Evolutionary conservation across 2,329 filamentous ascomycete species (phyloP), one percentile per base, ranked within the genome.

Genomic region (Thermomyces lanuginosus): DNA sequence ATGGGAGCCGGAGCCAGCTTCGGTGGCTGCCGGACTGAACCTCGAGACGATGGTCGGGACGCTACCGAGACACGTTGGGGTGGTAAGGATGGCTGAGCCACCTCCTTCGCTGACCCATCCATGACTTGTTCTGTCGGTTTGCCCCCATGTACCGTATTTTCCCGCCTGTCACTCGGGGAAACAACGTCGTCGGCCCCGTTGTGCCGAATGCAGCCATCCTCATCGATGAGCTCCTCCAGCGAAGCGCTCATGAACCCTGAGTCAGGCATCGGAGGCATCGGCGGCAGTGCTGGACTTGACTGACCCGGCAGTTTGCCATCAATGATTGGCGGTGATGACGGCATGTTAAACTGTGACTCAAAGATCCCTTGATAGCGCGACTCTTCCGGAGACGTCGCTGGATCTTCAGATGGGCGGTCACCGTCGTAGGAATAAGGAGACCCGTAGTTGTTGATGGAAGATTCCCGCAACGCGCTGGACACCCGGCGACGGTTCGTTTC

Each of bases 161-260:
- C n/a, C n/a, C n/a, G n/a, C n/a, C n/a, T n/a, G n/a, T n/a, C n/a
- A 17, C 32, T 41, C 7, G 31, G 33, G 11, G 39, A 27, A 26
- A 33, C 33, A 29, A 39, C 42, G 11, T 23, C 26, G n/a, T 21
- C 17, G n/a, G 16, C 11, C 5, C 22, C 24, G n/a, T 23, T 23
- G 5, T 27, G 31, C 6, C 33, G 29, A 8, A 27, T 32, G 16
- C 56, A 48, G 13, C 58, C 55, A 22, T 70, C 64, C 13, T 79
- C 70, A 19, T 75, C 75, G 32, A 81, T 69, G 4, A 73, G 60
- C 14, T 76, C 72, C n/a, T 76, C 67, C 9, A 76, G 49, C 5
- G 72, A 68, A n/a, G 76, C 77, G 45, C 79, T 89, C 67, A 84
- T 79, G 43, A 91, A 91, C 1, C 79, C 80, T 8, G 80, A 84